Conservation (phyloP, 1,284 basidiomycete genomes). For the Moesziomyces aphidis region DNA sequence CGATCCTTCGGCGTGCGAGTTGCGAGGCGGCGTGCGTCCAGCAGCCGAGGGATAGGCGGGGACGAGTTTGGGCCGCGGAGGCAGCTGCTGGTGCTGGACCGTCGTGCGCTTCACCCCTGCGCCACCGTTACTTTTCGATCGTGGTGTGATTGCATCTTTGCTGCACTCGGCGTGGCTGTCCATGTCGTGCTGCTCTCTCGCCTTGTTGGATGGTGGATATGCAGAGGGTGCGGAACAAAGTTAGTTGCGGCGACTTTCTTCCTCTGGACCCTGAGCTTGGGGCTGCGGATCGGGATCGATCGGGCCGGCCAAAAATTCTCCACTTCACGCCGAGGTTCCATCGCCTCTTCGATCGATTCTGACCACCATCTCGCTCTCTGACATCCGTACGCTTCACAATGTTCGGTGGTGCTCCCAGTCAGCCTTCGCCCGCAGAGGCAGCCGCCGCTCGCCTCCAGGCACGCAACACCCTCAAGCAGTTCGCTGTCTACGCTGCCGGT, state of each 20-base stretch:
- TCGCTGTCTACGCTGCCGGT: conserved; percentile 36
- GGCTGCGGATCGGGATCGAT: not conserved
- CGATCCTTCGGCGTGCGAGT: not conserved
- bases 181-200: conserved; percentile 11
- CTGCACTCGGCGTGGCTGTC: conserved; percentile 20
- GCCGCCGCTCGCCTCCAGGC: conserved; percentile 35
- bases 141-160: not conserved
- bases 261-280: conserved; percentile 14
- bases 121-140: not conserved
- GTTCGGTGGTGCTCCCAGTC: conserved; percentile 47
- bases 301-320: conserved; percentile 7
- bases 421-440: conserved; percentile 30
- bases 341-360: conserved; percentile 1
- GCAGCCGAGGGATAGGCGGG: conserved; percentile 28
- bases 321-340: not conserved
- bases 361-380: not conserved
- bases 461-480: conserved; percentile 26
- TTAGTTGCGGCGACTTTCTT: conserved; percentile 13
- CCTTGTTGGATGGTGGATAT: not conserved
- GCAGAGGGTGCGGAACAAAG: not conserved
- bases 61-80: conserved; percentile 32
- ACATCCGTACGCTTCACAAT: conserved; percentile 13
- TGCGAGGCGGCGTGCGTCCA: not conserved
- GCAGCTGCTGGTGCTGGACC: conserved; percentile 35
- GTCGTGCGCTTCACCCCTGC: conserved; percentile 10